Conservation (phyloP, 257 asterid genomes). For the Ocimum tenuiflorum region DNA sequence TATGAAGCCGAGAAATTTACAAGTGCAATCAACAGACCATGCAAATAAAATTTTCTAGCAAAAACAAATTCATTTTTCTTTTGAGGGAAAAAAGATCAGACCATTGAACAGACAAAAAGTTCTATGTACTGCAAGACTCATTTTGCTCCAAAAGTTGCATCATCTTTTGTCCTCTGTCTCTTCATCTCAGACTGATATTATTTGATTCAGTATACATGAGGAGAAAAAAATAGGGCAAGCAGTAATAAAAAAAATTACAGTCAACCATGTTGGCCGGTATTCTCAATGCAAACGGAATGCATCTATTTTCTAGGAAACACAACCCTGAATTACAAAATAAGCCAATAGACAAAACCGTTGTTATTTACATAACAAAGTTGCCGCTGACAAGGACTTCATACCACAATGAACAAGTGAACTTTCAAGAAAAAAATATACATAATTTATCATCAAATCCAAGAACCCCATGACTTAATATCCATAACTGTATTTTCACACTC, state of each 20-base stretch:
- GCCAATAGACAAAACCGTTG: background rate
- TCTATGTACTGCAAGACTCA: background rate
- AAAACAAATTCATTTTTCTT: background rate
- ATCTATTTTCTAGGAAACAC: background rate
- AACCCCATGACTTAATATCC: background rate
- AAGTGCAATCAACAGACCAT: background rate
- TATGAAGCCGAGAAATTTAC: no score
- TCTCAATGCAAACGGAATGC: background rate
- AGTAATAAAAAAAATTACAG: background rate
- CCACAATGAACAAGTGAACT: background rate
- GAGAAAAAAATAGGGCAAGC: background rate
- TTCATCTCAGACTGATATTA: background rate
- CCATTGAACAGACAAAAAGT: background rate
- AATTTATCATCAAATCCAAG: background rate
- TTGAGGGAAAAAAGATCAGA: background rate
- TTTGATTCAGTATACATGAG: background rate
- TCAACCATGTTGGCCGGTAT: background rate
- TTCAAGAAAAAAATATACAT: background rate
- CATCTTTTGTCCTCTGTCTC: background rate
- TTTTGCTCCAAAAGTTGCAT: background rate
- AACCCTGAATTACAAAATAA: background rate
- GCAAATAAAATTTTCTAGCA: background rate
- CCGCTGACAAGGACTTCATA: background rate
- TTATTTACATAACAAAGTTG: background rate
- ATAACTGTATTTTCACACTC: slow-evolving; percentile 3